These are phyloP conservation scores for Dalechampia spathulata DNA, from an alignment of 441 rosid species.

Conservation along the genomic window DNA sequence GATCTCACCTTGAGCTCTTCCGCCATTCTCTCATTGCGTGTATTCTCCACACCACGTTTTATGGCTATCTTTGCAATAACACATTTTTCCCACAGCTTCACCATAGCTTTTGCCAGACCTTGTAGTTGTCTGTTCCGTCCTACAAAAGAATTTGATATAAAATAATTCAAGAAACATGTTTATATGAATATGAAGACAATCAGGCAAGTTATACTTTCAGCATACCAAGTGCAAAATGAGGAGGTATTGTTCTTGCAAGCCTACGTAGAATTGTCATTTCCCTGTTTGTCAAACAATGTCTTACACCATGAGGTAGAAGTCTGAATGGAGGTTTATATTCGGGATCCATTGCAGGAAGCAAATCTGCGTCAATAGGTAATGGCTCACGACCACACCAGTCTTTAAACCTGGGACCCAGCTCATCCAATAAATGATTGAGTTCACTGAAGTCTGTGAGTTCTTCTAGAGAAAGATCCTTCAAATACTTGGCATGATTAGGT, in stretches of 20 bases:
- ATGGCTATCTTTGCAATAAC: slow-evolving; percentile 86
- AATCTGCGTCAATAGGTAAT: slow-evolving; percentile 82
- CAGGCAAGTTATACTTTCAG: slow-evolving; percentile 1
- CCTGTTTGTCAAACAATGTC: slow-evolving; percentile 41
- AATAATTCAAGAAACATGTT: slow-evolving; percentile 12
- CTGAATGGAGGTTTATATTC: slow-evolving; percentile 68
- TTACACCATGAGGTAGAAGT: slow-evolving; percentile 61
- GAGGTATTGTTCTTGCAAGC: slow-evolving; percentile 60
- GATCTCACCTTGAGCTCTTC: slow-evolving; percentile 75
- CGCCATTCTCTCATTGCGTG: slow-evolving; percentile 89
- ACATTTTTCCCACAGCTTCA: slow-evolving; percentile 75
- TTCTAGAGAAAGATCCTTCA: slow-evolving; percentile 44
- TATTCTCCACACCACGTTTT: slow-evolving; percentile 75
- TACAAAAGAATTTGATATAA: slow-evolving; percentile 17
- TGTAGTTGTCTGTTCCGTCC: slow-evolving; percentile 83
- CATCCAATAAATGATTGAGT: slow-evolving; percentile 58
- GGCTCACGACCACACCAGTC: slow-evolving; percentile 94
- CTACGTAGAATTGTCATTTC: slow-evolving; percentile 66
- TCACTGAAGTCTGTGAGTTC: slow-evolving; percentile 50
- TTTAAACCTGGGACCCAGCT: slow-evolving; percentile 74
- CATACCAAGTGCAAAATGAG: slow-evolving; percentile 87
- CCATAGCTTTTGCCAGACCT: slow-evolving; percentile 83
- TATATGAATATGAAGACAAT: slow-evolving; percentile 1
- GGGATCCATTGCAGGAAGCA: slow-evolving; percentile 64
- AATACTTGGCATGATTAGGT: slow-evolving; percentile 34